Percentiles rank a stretch among this genome's conserved stretches.
Evolutionary conservation across 768 basidiomycete species (phyloP).

Genomic region (Mycena crocata): DNA sequence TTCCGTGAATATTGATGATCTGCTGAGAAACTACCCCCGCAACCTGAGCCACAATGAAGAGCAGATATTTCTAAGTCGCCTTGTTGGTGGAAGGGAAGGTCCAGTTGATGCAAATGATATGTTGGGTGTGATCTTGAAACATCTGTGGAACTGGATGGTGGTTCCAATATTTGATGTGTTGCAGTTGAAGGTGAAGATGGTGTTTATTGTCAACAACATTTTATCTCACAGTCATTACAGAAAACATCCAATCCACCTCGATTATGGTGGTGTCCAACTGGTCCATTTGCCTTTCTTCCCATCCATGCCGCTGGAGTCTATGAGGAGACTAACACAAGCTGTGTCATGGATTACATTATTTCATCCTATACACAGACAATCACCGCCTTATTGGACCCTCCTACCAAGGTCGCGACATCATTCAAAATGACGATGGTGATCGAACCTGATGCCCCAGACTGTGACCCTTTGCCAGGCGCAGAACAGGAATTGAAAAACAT

Average conservation of each 20-base stretch:
- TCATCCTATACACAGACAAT: conserved; percentile 35
- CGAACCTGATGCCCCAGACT: conserved; percentile 7
- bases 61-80: not conserved
- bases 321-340: not conserved
- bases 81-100: not conserved
- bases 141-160: not conserved
- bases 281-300: conserved; percentile 21
- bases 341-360: conserved; percentile 27
- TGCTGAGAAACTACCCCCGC: too few species aligned
- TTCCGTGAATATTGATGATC: too few species aligned
- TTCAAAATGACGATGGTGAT: conserved; percentile 18
- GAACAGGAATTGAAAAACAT: conserved; percentile 5
- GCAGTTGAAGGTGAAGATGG: not conserved
- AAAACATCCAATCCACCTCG: not conserved
- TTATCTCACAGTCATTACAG: not conserved
- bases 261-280: conserved; percentile 16
- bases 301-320: conserved; percentile 33
- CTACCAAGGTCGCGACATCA: not conserved
- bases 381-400: conserved; percentile 19
- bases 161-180: not conserved
- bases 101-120: not conserved
- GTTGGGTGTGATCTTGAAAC: not conserved
- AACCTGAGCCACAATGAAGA: not conserved
- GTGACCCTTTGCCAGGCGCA: conserved; percentile 4
- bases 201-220: not conserved